A percentile compares a stretch with the other conserved stretches of the same genome.
Evolutionary conservation across 495 filamentous ascomycete genomes (phyloP).

Genomic region (Neurospora intermedia): DNA sequence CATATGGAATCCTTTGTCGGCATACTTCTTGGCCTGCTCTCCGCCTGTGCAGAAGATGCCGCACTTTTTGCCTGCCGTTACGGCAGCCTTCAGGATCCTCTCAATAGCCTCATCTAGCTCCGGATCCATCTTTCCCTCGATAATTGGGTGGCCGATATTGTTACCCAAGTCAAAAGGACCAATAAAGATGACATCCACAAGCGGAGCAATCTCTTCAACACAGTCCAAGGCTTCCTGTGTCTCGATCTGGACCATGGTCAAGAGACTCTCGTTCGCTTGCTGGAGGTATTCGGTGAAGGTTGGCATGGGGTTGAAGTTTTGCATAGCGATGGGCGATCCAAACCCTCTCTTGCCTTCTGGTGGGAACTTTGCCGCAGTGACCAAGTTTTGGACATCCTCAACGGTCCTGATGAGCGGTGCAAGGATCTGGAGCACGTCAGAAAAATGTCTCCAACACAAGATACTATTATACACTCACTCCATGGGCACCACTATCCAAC

Average conservation of each 20-base stretch:
- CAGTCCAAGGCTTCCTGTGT: slow-evolving; percentile 61
- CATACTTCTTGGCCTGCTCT: slow-evolving; percentile 50
- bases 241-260: slow-evolving; percentile 77
- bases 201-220: slow-evolving; percentile 60
- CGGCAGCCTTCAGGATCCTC: slow-evolving; percentile 50
- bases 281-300: slow-evolving; percentile 56
- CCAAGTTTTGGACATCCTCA: slow-evolving; percentile 49
- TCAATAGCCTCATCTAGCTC: slow-evolving; percentile 59
- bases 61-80: slow-evolving; percentile 57
- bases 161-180: slow-evolving; percentile 71
- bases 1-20: slow-evolving; percentile 68
- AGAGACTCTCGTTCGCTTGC: slow-evolving; percentile 58
- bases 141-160: slow-evolving; percentile 63
- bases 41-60: slow-evolving; percentile 69
- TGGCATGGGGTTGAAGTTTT: slow-evolving; percentile 45
- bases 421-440: slow-evolving; percentile 35
- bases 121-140: slow-evolving; percentile 47
- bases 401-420: slow-evolving; percentile 56
- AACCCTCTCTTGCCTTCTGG: slow-evolving; percentile 53
- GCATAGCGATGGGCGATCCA: slow-evolving; percentile 57
- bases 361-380: slow-evolving; percentile 55
- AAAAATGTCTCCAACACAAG: neutral
- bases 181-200: slow-evolving; percentile 67
- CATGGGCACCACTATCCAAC: slow-evolving; percentile 58
- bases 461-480: slow-evolving; percentile 25